These are phyloP conservation scores for Trypanosoma boissoni DNA, from an alignment of 208 protist species.

Conservation along the genomic window DNA sequence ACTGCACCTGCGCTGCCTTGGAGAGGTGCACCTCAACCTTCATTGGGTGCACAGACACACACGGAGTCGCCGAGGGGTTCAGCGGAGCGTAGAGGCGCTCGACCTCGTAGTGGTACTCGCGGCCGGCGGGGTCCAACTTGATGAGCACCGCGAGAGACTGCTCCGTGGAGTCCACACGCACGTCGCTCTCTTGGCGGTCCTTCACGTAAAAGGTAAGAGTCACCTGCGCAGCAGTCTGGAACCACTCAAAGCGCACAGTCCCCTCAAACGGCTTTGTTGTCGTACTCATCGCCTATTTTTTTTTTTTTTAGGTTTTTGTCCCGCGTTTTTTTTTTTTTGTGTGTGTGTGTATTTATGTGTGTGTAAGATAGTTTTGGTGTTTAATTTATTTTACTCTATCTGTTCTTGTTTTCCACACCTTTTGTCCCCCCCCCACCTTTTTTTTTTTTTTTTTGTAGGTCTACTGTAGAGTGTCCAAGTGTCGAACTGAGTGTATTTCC, in stretches of 20 bases:
- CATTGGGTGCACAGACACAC: constrained; percentile 66
- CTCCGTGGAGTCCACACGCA: constrained; percentile 36
- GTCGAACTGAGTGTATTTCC: no score
- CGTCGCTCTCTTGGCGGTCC: constrained; percentile 50
- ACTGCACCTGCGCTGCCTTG: constrained; percentile 61
- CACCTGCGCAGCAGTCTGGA: constrained; percentile 65
- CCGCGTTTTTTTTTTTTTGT: constrained; percentile 9
- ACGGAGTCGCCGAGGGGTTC: constrained; percentile 12
- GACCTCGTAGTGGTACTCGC: constrained; percentile 65
- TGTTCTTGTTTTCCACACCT: neutral
- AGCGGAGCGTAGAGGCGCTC: constrained; percentile 66
- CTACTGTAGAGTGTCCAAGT: no score
- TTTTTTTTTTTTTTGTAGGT: no score
- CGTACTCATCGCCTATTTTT: constrained; percentile 27
- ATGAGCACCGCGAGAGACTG: constrained; percentile 54
- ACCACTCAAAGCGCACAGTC: constrained; percentile 86
- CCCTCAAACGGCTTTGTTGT: constrained; percentile 45
- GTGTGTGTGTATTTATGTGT: neutral
- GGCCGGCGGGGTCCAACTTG: constrained; percentile 50
- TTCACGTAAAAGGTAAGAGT: constrained; percentile 89
- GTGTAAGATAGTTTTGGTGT: neutral
- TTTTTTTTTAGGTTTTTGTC: neutral
- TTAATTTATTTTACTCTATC: neutral
- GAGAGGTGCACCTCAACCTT: constrained; percentile 78
- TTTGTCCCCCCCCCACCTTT: no score